A percentile compares a stretch with the other conserved stretches of the same genome.
These are phyloP conservation scores for Trichosporon ovoides DNA, from an alignment of 1,284 basidiomycete species.

Conservation along the genomic window DNA sequence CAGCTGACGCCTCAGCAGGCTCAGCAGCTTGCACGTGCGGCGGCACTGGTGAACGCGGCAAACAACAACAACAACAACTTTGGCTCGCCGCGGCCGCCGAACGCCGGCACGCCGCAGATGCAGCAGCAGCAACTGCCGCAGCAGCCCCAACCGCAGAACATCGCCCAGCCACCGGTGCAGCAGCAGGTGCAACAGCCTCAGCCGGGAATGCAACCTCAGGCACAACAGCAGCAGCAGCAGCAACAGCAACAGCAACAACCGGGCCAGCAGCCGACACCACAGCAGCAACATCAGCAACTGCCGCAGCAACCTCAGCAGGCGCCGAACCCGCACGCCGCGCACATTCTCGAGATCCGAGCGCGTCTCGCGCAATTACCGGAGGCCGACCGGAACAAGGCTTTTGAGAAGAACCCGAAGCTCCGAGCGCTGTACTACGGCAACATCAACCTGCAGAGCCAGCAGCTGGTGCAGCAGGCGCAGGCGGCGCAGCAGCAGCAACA, in stretches of 20 bases:
- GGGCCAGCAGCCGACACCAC: neutral
- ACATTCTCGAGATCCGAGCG: slow-evolving; percentile 24
- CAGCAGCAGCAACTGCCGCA: neutral
- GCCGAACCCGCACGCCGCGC: slow-evolving; percentile 12
- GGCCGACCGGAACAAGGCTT: slow-evolving; percentile 30
- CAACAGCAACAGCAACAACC: neutral
- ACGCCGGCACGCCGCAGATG: neutral
- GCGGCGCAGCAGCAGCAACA: neutral
- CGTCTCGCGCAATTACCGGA: slow-evolving; percentile 32
- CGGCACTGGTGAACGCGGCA: slow-evolving; percentile 14
- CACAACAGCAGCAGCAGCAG: neutral
- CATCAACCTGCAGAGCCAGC: slow-evolving; percentile 16
- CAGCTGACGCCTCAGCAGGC: slow-evolving; percentile 21
- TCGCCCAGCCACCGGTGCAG: too few relatives aligned
- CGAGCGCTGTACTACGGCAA: slow-evolving; percentile 27
- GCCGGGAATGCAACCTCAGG: neutral
- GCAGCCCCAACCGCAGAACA: neutral
- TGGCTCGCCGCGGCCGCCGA: slow-evolving; percentile 29
- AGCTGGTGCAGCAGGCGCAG: slow-evolving; percentile 11
- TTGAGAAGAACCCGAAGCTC: slow-evolving; percentile 34
- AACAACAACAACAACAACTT: slow-evolving; percentile 22
- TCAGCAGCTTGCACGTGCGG: slow-evolving; percentile 19
- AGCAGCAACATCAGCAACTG: slow-evolving; percentile 13
- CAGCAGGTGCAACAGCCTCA: slow-evolving; percentile 14
- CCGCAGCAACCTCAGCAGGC: slow-evolving; percentile 14